Conservation (phyloP, 1,139 yeast species). For the Blastobotrys elegans region DNA sequence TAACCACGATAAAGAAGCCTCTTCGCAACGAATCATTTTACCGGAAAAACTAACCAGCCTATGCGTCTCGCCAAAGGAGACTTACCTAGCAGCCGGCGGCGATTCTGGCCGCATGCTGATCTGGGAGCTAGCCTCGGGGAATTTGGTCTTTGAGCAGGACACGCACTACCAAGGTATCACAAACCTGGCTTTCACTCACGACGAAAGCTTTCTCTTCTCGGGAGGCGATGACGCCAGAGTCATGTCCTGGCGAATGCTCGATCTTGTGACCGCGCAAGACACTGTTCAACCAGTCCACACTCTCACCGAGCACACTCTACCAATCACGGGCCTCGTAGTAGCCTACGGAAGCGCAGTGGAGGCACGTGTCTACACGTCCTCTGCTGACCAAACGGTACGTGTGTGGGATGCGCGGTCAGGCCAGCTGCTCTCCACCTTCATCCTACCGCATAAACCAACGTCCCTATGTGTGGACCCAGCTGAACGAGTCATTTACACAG, state of each 20-base stretch:
- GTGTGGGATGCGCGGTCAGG: slow-evolving; percentile 35
- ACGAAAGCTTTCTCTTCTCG: slow-evolving; percentile 66
- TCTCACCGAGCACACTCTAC: slow-evolving; percentile 71
- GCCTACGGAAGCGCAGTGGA: slow-evolving; percentile 54
- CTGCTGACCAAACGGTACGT: slow-evolving; percentile 72
- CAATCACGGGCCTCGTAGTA: slow-evolving; percentile 58
- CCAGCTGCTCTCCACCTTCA: slow-evolving; percentile 61
- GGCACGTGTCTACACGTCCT: slow-evolving; percentile 62
- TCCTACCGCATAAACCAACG: slow-evolving; percentile 54
- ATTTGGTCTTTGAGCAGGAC: slow-evolving; percentile 64
- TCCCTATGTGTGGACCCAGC: slow-evolving; percentile 75
- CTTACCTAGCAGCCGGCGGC: slow-evolving; percentile 69
- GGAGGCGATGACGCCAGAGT: slow-evolving; percentile 83
- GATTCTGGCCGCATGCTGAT: slow-evolving; percentile 72
- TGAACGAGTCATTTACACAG: slow-evolving; percentile 68
- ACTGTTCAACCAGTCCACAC: slow-evolving; percentile 42
- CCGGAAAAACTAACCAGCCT: slow-evolving; percentile 74
- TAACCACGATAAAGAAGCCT: slow-evolving; percentile 70
- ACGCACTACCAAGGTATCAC: slow-evolving; percentile 81
- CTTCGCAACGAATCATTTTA: slow-evolving; percentile 76
- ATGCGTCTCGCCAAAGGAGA: slow-evolving; percentile 42
- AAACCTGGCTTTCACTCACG: slow-evolving; percentile 51
- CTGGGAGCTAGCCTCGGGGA: slow-evolving; percentile 85
- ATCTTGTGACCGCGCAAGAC: slow-evolving; percentile 44
- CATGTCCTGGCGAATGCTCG: slow-evolving; percentile 66